phyloP scores from a whole-genome alignment of 2,329 filamentous ascomycete genomes.

The Fusarium lyarnte region DNA sequence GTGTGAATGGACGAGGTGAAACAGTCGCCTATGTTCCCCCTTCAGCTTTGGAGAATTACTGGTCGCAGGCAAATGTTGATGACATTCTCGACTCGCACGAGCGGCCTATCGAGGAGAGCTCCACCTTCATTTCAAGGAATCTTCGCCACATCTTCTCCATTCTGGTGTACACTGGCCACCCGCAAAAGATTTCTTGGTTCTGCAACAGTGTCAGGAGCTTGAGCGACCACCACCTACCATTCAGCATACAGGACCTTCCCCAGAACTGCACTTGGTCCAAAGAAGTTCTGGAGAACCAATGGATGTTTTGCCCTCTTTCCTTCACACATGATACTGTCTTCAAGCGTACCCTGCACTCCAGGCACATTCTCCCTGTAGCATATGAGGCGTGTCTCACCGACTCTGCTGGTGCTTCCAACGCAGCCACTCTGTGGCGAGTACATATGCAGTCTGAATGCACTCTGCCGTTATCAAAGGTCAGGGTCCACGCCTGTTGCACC shows the following conservation, averaged over 20 bases:
- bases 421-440: background rate
- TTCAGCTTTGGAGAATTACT: background rate
- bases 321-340: background rate
- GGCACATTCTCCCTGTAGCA: background rate
- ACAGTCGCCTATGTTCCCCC: background rate
- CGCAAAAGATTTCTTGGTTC: background rate
- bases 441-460: background rate
- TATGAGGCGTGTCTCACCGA: background rate
- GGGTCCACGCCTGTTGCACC: no score
- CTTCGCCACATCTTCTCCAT: background rate
- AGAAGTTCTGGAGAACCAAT: background rate
- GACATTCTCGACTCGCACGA: background rate
- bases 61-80: background rate
- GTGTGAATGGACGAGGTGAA: background rate
- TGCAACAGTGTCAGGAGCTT: background rate
- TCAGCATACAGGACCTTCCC: background rate
- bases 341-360: background rate
- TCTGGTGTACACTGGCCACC: background rate
- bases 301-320: slow-evolving; percentile 15
- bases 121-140: background rate
- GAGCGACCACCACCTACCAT: background rate
- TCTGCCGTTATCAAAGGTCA: background rate
- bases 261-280: background rate
- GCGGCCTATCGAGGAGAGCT: background rate
- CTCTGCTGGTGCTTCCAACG: background rate